Percentiles rank a stretch among this genome's conserved stretches.
Evolutionary conservation across 75 land plant species (phyloP).

Genomic region (Sequoia sempervirens): DNA sequence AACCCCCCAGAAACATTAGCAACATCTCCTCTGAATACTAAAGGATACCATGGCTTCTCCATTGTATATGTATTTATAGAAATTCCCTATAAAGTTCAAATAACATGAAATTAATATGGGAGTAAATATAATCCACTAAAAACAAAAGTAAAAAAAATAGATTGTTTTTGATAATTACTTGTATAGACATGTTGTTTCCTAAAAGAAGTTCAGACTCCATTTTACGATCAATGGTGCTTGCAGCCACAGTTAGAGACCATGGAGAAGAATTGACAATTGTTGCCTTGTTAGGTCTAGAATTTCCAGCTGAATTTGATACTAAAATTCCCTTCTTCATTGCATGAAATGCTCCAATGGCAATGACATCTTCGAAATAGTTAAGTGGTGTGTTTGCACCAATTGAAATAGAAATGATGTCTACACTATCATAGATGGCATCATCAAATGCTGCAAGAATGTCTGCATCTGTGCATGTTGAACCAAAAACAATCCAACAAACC

Average conservation of each 20-base stretch:
- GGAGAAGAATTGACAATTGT: too few relatives aligned
- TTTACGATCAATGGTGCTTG: too few relatives aligned
- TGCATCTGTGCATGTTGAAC: slow-evolving; percentile 67
- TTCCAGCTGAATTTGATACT: too few relatives aligned
- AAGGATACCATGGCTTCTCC: too few relatives aligned
- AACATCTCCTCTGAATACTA: too few relatives aligned
- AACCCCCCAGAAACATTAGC: neutral
- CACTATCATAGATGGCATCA: slow-evolving; percentile 33
- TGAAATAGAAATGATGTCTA: slow-evolving; percentile 62
- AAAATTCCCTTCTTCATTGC: too few relatives aligned
- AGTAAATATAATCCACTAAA: neutral
- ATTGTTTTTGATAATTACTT: neutral
- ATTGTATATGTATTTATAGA: too few relatives aligned
- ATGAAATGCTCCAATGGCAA: slow-evolving; percentile 21
- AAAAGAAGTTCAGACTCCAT: neutral
- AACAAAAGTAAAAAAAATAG: neutral
- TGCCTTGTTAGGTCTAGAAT: too few relatives aligned
- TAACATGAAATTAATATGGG: neutral
- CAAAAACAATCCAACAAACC: slow-evolving; percentile 62
- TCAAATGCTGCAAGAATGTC: too few relatives aligned
- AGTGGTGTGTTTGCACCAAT: slow-evolving; percentile 43
- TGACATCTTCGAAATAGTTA: slow-evolving; percentile 39
- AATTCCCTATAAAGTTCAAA: neutral
- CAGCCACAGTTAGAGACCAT: too few relatives aligned
- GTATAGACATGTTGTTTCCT: slow-evolving; percentile 6